Evolutionary conservation across 2,329 filamentous ascomycete species (phyloP), one percentile per base, ranked within the genome.

Genomic region (Fusarium heterosporum): DNA sequence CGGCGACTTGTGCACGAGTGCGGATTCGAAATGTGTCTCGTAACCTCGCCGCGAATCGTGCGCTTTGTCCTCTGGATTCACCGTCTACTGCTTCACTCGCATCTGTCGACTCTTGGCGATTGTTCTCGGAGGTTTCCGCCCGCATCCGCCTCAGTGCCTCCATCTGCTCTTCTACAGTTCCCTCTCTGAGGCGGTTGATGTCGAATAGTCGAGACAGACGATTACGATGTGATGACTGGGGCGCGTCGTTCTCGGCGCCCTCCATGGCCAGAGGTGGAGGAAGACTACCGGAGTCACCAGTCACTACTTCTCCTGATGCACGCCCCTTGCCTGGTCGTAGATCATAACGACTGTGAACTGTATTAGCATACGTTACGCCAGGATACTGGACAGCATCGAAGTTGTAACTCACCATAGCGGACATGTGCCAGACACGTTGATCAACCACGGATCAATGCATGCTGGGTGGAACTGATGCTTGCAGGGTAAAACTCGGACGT

Each of bases 351-450:
- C 85, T 88, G 48, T 25, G 10, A 11, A 28, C 25, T 29, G 14
- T n/a, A 57, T 77, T 63, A 74, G 71, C 48, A n/a, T 51, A 32
- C 29, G 28, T 43, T 30, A 43, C 14, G 38, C 19, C 36, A 8
- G n/a, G n/a, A 36, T 16, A n/a, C 36, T 40, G 19, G 22, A n/a
- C 19, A 19, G 13, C 25, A 14, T 51, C 39, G 16, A 30, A 7
- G 63, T 16, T 9, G 45, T 25, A 25, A 80, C 86, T 81, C 80
- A 90, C 89, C 89, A 91, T 59, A 91, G 75, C 17, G 89, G 89
- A 75, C 89, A 91, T 29, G 89, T 91, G 60, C 89, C 89, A 12
- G 88, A 90, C 12, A 91, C 85, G 56, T 91, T 89, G 61, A 91
- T 79, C 41, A 91, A 79, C 89, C 89, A 91, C 6, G 89, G 89